Conservation (phyloP, 1,284 basidiomycete genomes). For the Marasmius oreades region DNA sequence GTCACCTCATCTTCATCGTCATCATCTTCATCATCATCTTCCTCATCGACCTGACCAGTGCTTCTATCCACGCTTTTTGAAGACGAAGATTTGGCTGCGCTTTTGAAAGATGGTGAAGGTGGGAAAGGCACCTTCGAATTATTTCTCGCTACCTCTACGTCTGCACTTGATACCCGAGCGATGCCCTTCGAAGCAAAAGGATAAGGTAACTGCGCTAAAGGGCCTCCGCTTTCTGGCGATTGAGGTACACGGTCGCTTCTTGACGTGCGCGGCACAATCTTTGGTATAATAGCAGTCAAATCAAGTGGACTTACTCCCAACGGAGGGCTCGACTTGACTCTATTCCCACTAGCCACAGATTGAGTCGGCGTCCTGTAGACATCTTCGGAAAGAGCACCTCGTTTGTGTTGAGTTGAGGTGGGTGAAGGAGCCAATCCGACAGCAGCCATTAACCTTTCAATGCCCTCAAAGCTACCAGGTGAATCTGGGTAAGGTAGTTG, state of each 20-base stretch:
- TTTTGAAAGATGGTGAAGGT: conserved; percentile 39
- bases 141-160: conserved; percentile 17
- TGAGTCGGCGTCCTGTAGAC: conserved; percentile 55
- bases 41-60: conserved; percentile 24
- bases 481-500: conserved; percentile 15
- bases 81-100: neutral
- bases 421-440: conserved; percentile 56
- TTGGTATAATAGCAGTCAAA: conserved; percentile 40
- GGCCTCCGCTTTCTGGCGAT: conserved; percentile 22
- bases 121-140: conserved; percentile 60
- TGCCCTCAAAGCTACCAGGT: conserved; percentile 42
- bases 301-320: conserved; percentile 27
- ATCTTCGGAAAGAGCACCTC: conserved; percentile 55
- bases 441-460: conserved; percentile 67
- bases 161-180: conserved; percentile 54
- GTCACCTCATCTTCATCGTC: conserved; percentile 27
- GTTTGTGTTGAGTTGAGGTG: conserved; percentile 31
- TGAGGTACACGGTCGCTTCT: conserved; percentile 27
- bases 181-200: conserved; percentile 48
- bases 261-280: conserved; percentile 33
- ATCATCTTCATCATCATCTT: conserved; percentile 32
- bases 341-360: conserved; percentile 14
- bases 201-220: conserved; percentile 50
- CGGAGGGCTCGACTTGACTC: conserved; percentile 18
- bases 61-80: conserved; percentile 15